A percentile compares a stretch with the other conserved stretches of the same genome.
Conservation (phyloP, 768 basidiomycete species). For the Tephrocybe sp. region DNA sequence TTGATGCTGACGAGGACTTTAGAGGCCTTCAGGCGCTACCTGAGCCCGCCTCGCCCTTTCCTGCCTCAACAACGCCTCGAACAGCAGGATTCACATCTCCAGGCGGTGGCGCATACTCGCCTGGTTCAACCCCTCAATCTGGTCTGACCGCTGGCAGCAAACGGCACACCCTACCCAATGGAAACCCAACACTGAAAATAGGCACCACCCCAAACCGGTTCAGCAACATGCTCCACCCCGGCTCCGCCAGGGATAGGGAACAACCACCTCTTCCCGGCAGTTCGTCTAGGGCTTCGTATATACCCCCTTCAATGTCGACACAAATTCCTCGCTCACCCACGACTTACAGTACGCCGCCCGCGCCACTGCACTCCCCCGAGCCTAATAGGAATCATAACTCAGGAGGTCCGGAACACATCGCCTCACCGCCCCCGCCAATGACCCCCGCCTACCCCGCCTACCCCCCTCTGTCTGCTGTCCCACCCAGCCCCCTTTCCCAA, state of each 20-base stretch:
- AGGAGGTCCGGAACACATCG: constrained; percentile 11
- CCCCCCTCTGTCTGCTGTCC: constrained; percentile 43
- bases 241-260: constrained; percentile 21
- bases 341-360: constrained; percentile 51
- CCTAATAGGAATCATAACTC: not conserved
- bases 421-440: constrained; percentile 37
- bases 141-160: constrained; percentile 56
- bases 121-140: constrained; percentile 29
- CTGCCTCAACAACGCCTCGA: constrained; percentile 34
- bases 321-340: constrained; percentile 51
- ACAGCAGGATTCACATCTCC: constrained; percentile 20
- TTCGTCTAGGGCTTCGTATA: constrained; percentile 31
- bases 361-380: constrained; percentile 23
- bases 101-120: constrained; percentile 13
- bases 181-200: constrained; percentile 27
- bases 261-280: constrained; percentile 23
- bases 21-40: constrained; percentile 52
- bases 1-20: constrained; percentile 32
- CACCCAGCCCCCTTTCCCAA: constrained; percentile 57
- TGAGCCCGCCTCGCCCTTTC: constrained; percentile 82
- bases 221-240: constrained; percentile 22
- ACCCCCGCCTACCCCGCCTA: constrained; percentile 80
- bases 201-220: constrained; percentile 18
- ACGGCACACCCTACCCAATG: constrained; percentile 50
- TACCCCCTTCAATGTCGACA: constrained; percentile 30